These are phyloP conservation scores for Ophiostoma sp. DNA, from an alignment of 2,329 filamentous ascomycete species.

Conservation along the genomic window DNA sequence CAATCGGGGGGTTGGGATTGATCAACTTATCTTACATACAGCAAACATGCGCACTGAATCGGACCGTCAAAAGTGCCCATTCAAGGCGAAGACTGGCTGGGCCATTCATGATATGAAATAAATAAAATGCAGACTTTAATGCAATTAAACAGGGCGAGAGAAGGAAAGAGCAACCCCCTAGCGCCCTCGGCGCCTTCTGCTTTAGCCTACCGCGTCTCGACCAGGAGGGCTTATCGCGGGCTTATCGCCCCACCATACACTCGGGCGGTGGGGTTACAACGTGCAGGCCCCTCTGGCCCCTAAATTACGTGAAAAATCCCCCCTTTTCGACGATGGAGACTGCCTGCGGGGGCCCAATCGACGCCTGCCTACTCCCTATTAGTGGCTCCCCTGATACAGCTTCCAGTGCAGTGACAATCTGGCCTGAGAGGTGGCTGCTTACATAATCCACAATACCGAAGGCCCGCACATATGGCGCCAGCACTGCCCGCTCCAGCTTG, in stretches of 20 bases:
- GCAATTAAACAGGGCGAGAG: neutral
- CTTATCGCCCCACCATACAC: neutral
- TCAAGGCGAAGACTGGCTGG: neutral
- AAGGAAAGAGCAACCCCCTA: neutral
- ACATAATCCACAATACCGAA: neutral
- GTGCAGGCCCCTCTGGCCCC: neutral
- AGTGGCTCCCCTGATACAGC: neutral
- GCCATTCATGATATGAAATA: neutral
- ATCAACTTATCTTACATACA: no score
- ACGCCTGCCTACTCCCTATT: neutral
- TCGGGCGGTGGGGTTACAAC: neutral
- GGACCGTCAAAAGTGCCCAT: no score
- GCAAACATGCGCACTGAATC: no score
- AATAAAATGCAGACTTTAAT: neutral
- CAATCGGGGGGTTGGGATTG: no score
- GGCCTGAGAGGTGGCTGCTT: neutral
- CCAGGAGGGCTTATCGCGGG: neutral
- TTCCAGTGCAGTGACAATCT: neutral
- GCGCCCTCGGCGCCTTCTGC: no score
- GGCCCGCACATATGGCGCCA: neutral
- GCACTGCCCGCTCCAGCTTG: neutral
- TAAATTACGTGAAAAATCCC: neutral
- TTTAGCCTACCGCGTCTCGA: neutral
- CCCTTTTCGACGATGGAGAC: neutral
- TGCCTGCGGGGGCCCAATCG: neutral